Base-by-base conservation (phyloP, 2,329 filamentous ascomycete genomes). In the Clonostachys chloroleuca region DNA sequence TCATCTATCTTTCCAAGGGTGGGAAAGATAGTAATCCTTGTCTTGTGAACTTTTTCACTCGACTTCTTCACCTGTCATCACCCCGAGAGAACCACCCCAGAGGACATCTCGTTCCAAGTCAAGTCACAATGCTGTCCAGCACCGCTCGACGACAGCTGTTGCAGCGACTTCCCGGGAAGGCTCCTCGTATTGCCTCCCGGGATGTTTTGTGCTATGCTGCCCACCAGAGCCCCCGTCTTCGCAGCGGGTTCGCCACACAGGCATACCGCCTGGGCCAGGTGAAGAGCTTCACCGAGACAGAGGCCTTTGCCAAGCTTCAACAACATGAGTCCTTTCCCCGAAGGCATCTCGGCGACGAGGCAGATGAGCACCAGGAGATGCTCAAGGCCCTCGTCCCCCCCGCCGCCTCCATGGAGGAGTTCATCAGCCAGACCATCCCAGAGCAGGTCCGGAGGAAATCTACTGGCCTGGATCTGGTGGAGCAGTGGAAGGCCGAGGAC, bases 311-410 rank as follows among this genome's bases (percentile, higher is more conserved):
- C 14, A 41, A 41, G 18, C 36, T 46, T 24, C 43, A 48, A 5
- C 50, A 59, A 36, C 58, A 60, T 51, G 58, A 60, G 49, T 51
- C 53, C 48, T 95, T 96, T 62, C 78, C 88, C 45, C 81, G 87
- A 50, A 83, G 92, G 44, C 92, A 96, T 68, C 95, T 96, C 67
- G 91, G 91, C 4, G 90, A 90, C 6, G 83, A 86, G 48, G 74
- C 82, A 33, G 69, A 73, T 39, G 83, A 87, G 47, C 80, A 82
- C 2, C 73, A 83, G 54, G 74, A 85, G 58, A 96, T 96, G 92
- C 81, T 96, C 51, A 81, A 84, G 57, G 78, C 80, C 2, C 76
- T 96, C 36, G 84, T 89, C 49, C 90, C 91, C 14, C 88, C 90
- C 0, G 86, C 76, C 12, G 72, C 73, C 50, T 84, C 77, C 43